A percentile compares a stretch with the other conserved stretches of the same genome.
These are phyloP conservation scores for Pseudogymnoascus sp. DNA, from an alignment of 2,329 filamentous ascomycete genomes.

Conservation along the genomic window DNA sequence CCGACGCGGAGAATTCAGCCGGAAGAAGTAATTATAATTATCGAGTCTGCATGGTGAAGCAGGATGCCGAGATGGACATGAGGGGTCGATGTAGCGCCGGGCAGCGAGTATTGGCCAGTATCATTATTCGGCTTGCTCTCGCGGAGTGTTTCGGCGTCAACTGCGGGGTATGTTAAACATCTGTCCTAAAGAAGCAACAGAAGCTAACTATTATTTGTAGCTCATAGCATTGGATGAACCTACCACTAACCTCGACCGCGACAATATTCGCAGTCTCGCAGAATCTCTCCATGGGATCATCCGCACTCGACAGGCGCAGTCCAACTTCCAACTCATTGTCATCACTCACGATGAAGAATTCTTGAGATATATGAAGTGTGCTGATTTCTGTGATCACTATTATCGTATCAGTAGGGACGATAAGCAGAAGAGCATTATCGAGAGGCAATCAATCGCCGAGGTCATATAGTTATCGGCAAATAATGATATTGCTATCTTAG, in stretches of 20 bases:
- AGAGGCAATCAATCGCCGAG: conserved; percentile 40
- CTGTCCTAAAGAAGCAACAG: background rate
- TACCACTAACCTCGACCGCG: conserved; percentile 89
- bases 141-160: conserved; percentile 95
- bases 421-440: conserved; percentile 80
- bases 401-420: conserved; percentile 78
- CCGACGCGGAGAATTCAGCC: conserved; percentile 69
- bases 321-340: conserved; percentile 95
- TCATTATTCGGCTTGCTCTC: conserved; percentile 92
- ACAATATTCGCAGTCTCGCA: conserved; percentile 88
- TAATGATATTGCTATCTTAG: background rate
- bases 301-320: conserved; percentile 68
- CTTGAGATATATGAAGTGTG: conserved; percentile 82
- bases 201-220: conserved; percentile 16
- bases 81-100: conserved; percentile 92
- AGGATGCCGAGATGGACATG: conserved; percentile 98
- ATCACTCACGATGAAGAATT: conserved; percentile 99
- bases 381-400: conserved; percentile 87
- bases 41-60: conserved; percentile 95
- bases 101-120: conserved; percentile 91
- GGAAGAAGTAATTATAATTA: conserved; percentile 90
- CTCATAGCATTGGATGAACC: conserved; percentile 95
- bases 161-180: conserved; percentile 52
- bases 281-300: conserved; percentile 83
- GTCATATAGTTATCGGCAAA: conserved; percentile 8